Evolutionary conservation across 2,329 filamentous ascomycete genomes (phyloP).

Genomic region (Emericellopsis atlantica): DNA sequence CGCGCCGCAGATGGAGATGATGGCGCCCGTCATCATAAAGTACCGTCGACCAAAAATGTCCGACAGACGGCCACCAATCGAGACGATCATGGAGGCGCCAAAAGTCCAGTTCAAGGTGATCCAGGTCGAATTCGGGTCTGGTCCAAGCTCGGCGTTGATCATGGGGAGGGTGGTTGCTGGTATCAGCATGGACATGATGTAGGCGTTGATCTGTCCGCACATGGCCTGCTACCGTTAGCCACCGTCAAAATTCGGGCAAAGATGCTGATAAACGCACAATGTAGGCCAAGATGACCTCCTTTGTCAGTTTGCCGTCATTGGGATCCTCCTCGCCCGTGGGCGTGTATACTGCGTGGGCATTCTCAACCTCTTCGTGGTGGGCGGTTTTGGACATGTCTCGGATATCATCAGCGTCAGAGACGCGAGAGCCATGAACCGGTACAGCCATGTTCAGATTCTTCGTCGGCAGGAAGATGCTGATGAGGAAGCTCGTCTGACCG

Average conservation of each 20-base stretch:
- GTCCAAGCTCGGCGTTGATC: conserved; percentile 20
- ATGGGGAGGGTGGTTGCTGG: conserved; percentile 17
- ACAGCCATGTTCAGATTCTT: conserved; percentile 5
- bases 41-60: conserved; percentile 26
- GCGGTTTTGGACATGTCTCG: conserved; percentile 2
- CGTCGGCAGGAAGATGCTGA: too few species aligned
- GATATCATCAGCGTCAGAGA: conserved; percentile 3
- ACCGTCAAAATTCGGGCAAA: neutral
- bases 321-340: conserved; percentile 1
- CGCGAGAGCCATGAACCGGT: conserved; percentile 1
- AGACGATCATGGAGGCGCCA: conserved; percentile 18
- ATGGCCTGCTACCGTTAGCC: conserved; percentile 3
- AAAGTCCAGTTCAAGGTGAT: conserved; percentile 19
- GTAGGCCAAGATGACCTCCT: conserved; percentile 8
- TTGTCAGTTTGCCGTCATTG: conserved; percentile 7
- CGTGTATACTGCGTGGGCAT: conserved; percentile 2
- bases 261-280: conserved; percentile 3
- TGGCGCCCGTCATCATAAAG: conserved; percentile 21
- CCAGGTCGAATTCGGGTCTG: conserved; percentile 19
- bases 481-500: too few species aligned
- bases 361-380: conserved; percentile 5
- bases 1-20: conserved; percentile 18
- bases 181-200: conserved; percentile 21
- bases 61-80: conserved; percentile 19
- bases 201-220: conserved; percentile 12